phyloP scores from a whole-genome alignment of 2,329 filamentous ascomycete species.

The Penicillium sp. region DNA sequence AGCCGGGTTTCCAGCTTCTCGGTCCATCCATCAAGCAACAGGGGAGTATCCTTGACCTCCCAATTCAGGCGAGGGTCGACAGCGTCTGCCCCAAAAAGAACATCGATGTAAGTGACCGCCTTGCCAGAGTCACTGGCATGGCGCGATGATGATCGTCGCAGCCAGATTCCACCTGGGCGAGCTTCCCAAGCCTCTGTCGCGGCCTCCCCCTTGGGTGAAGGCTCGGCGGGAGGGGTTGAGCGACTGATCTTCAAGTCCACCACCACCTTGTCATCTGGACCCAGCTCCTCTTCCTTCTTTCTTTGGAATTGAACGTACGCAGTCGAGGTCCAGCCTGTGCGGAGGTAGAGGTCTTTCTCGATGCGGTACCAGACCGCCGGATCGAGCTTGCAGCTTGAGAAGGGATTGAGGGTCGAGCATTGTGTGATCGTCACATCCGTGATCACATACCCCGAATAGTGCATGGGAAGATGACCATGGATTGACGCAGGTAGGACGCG shows the following conservation, averaged over 20 bases:
- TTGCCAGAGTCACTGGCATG: constrained; percentile 68
- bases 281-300: constrained; percentile 79
- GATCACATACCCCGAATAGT: constrained; percentile 76
- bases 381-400: constrained; percentile 71
- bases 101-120: constrained; percentile 73
- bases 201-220: constrained; percentile 49
- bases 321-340: constrained; percentile 64
- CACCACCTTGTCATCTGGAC: constrained; percentile 67
- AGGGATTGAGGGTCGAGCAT: constrained; percentile 68
- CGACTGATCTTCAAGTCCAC: constrained; percentile 71
- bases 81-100: constrained; percentile 84
- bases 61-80: constrained; percentile 84
- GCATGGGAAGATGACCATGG: constrained; percentile 78
- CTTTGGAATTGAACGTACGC: constrained; percentile 77
- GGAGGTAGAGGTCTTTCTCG: constrained; percentile 83
- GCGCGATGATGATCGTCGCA: constrained; percentile 66
- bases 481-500: constrained; percentile 77
- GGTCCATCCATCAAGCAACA: constrained; percentile 60
- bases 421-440: constrained; percentile 75
- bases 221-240: constrained; percentile 58
- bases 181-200: constrained; percentile 64
- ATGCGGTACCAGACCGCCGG: constrained; percentile 70
- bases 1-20: constrained; percentile 65
- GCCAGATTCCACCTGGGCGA: constrained; percentile 71
- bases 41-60: constrained; percentile 66